Percentiles rank a stretch among this genome's conserved stretches.
These are phyloP conservation scores for Talaromyces sp. DNA, from an alignment of 2,329 filamentous ascomycete species.

Conservation along the genomic window DNA sequence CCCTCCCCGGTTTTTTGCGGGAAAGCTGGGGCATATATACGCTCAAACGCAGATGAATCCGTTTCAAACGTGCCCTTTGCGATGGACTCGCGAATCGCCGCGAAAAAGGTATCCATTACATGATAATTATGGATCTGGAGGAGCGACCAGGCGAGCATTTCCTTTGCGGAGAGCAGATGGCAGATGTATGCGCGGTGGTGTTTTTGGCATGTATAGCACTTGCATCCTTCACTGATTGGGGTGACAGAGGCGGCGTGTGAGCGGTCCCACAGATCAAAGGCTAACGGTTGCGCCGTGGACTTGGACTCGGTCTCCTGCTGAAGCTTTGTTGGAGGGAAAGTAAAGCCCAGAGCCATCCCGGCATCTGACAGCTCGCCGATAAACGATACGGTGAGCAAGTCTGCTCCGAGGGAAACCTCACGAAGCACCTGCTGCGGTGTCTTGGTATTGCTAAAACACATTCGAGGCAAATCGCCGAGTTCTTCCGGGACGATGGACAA, in stretches of 20 bases:
- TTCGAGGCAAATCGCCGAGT: conserved; percentile 62
- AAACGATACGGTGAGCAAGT: conserved; percentile 75
- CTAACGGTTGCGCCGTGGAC: conserved; percentile 50
- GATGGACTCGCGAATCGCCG: conserved; percentile 63
- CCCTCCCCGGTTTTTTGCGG: conserved; percentile 72
- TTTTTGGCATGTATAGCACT: conserved; percentile 75
- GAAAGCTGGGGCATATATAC: conserved; percentile 64
- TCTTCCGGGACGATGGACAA: conserved; percentile 61
- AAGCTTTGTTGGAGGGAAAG: conserved; percentile 54
- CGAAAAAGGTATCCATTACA: conserved; percentile 68
- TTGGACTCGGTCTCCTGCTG: conserved; percentile 11
- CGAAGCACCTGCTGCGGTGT: conserved; percentile 74
- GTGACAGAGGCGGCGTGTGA: conserved; percentile 57
- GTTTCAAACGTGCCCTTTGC: conserved; percentile 49
- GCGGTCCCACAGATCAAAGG: conserved; percentile 71
- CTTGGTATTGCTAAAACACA: conserved; percentile 66
- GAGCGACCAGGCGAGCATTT: conserved; percentile 95
- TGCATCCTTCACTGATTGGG: conserved; percentile 61
- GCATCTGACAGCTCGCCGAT: conserved; percentile 71
- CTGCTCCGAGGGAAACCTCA: conserved; percentile 71
- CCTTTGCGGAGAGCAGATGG: conserved; percentile 82
- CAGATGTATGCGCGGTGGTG: conserved; percentile 86
- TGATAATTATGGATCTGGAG: conserved; percentile 89
- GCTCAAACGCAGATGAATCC: conserved; percentile 58
- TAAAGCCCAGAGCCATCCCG: conserved; percentile 77